A percentile compares a stretch with the other conserved stretches of the same genome.
phyloP scores from a whole-genome alignment of 306 rosid genomes.

The Biancaea sappan region DNA sequence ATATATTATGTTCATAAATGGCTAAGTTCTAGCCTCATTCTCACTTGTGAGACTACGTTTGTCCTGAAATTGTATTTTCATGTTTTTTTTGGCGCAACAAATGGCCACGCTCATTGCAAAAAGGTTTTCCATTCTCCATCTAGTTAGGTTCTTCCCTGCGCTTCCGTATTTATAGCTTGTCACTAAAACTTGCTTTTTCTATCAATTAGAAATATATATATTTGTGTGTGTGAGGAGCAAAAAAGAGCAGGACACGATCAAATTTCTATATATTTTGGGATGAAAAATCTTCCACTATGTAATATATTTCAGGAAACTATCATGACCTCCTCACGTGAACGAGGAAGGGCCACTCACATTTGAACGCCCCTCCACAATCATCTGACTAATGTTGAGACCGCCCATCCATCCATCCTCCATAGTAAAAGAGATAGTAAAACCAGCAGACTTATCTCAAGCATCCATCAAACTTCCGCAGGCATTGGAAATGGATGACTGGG shows the following conservation, averaged over 20 bases:
- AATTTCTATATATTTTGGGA: slow-evolving; percentile 11
- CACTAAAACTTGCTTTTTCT: too few species aligned
- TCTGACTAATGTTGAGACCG: background rate
- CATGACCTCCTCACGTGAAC: slow-evolving; percentile 1
- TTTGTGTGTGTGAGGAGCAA: too few species aligned
- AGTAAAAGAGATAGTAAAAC: background rate
- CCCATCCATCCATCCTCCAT: background rate
- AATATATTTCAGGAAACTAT: slow-evolving; percentile 12
- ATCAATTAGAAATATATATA: too few species aligned
- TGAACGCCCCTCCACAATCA: background rate
- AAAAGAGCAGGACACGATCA: background rate
- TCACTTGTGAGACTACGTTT: background rate
- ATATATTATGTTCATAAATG: too few species aligned
- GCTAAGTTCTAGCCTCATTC: too few species aligned
- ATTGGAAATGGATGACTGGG: slow-evolving; percentile 50
- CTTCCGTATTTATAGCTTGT: too few species aligned
- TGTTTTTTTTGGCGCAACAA: background rate
- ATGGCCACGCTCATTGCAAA: background rate
- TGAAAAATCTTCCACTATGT: background rate
- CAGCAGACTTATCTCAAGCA: slow-evolving; percentile 45
- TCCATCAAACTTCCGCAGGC: slow-evolving; percentile 63
- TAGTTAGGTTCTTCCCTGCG: too few species aligned
- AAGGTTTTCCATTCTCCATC: too few species aligned
- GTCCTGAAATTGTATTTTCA: background rate
- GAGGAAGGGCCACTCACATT: slow-evolving; percentile 18